Conservation (phyloP, 495 filamentous ascomycete species). For the Cercophora samala region DNA sequence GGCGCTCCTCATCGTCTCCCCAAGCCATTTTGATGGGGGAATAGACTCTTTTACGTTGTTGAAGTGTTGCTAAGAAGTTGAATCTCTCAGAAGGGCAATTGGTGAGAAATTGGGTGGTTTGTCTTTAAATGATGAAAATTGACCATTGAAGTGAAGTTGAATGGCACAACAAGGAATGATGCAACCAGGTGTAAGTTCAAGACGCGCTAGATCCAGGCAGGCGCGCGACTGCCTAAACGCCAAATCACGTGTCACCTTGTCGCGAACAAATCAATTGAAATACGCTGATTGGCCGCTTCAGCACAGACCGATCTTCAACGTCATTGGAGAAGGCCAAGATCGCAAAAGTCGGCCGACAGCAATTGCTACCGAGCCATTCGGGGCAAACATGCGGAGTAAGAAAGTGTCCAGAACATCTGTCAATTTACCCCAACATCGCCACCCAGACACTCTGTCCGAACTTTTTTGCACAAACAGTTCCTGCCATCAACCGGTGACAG, state of each 20-base stretch:
- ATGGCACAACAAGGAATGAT: neutral
- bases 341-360: constrained; percentile 12
- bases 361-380: constrained; percentile 9
- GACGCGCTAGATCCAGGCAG: constrained; percentile 12
- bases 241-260: constrained; percentile 15
- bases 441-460: constrained; percentile 1
- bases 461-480: neutral
- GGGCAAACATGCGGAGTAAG: neutral
- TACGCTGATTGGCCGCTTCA: constrained; percentile 12
- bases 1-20: constrained; percentile 44
- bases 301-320: constrained; percentile 7
- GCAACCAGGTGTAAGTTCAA: neutral
- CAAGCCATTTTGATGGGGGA: constrained; percentile 39
- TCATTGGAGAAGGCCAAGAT: constrained; percentile 16
- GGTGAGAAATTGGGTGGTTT: neutral
- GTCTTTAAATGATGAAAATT: neutral
- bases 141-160: neutral
- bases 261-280: constrained; percentile 5
- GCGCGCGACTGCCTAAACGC: constrained; percentile 8
- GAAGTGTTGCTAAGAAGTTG: neutral
- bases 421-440: constrained; percentile 9
- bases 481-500: neutral
- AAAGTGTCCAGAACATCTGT: constrained; percentile 3
- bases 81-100: neutral
- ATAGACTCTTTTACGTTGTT: neutral